phyloP scores from a whole-genome alignment of 225 moss, liverwort and hornwort species.

The Anthoceros angustus region DNA sequence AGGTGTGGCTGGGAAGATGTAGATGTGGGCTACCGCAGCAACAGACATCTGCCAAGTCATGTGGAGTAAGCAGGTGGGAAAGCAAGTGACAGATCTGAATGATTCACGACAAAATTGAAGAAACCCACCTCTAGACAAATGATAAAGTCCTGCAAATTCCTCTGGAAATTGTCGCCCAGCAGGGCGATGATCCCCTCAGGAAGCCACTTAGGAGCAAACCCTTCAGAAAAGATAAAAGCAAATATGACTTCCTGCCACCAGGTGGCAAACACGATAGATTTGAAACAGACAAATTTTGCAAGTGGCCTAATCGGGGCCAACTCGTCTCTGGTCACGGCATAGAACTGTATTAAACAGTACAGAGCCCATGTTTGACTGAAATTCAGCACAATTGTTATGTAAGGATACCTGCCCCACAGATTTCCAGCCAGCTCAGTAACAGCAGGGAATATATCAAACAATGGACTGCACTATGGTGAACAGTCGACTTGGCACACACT shows the following conservation, averaged over 20 bases:
- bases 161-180: conserved; percentile 62
- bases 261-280: conserved; percentile 96
- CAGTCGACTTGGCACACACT: background rate
- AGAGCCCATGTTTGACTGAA: conserved; percentile 99
- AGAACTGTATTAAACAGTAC: conserved; percentile 92
- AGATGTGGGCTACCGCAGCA: conserved; percentile 87
- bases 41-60: conserved; percentile 58
- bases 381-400: conserved; percentile 83
- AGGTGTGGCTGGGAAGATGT: conserved; percentile 80
- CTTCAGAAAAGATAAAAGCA: conserved; percentile 58
- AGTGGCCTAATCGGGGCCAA: conserved; percentile 64
- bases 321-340: conserved; percentile 76
- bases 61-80: background rate
- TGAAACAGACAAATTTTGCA: conserved; percentile 94
- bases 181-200: conserved; percentile 28
- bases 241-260: conserved; percentile 99
- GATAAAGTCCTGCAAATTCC: conserved; percentile 71
- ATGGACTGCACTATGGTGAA: too few species aligned
- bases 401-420: conserved; percentile 56
- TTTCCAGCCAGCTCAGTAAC: too few species aligned
- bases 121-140: conserved; percentile 68
- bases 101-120: background rate
- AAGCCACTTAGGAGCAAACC: conserved; percentile 35
- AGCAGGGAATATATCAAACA: too few species aligned
- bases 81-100: background rate